Evolutionary conservation across 495 filamentous ascomycete species (phyloP).

Genomic region (Evansstolkia leycettana): DNA sequence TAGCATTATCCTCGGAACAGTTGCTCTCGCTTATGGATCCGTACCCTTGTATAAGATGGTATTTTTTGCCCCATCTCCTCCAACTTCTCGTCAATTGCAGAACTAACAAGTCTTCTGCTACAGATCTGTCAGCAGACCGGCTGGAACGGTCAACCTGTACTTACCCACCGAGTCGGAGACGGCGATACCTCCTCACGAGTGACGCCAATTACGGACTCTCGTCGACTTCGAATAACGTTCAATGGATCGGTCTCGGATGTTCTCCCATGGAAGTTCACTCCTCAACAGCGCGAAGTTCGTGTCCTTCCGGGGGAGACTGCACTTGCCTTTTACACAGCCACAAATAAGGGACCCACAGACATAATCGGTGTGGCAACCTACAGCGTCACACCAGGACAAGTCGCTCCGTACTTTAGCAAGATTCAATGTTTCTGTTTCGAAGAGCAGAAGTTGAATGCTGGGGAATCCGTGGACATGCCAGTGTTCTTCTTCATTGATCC

Average conservation of each 20-base stretch:
- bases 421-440: constrained; percentile 99
- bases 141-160: constrained; percentile 87
- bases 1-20: constrained; percentile 78
- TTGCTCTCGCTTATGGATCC: constrained; percentile 86
- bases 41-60: constrained; percentile 99
- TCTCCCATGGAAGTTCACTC: constrained; percentile 92
- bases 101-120: background rate
- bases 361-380: constrained; percentile 99
- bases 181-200: constrained; percentile 61
- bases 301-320: constrained; percentile 95
- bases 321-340: constrained; percentile 94
- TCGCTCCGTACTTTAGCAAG: constrained; percentile 97
- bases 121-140: constrained; percentile 95
- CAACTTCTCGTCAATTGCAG: background rate
- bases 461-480: constrained; percentile 98
- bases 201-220: constrained; percentile 63
- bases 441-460: constrained; percentile 85
- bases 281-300: constrained; percentile 92
- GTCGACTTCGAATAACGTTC: constrained; percentile 91
- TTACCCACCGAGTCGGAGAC: constrained; percentile 55
- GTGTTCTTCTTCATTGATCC: constrained; percentile 99
- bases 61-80: constrained; percentile 1
- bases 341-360: constrained; percentile 75
- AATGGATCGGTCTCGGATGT: constrained; percentile 88
- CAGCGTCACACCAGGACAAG: constrained; percentile 88